These are phyloP conservation scores for Rhodosporidiobolus odoratus DNA, from an alignment of 768 basidiomycete genomes.

Conservation along the genomic window DNA sequence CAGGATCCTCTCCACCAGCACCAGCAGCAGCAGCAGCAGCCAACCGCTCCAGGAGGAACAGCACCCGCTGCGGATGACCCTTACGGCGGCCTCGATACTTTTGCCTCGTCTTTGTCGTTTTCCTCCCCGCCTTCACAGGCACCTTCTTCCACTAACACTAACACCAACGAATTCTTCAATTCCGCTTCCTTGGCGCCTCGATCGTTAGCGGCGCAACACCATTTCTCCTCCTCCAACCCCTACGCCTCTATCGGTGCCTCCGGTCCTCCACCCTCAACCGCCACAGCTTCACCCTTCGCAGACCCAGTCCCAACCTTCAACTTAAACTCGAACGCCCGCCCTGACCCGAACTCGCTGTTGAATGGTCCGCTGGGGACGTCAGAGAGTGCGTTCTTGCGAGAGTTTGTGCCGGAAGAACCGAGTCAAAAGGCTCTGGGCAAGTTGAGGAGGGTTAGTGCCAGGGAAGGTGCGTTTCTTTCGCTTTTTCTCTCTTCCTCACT, in stretches of 20 bases:
- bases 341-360: neutral
- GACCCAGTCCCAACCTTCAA: neutral
- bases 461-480: constrained; percentile 1
- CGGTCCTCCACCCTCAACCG: neutral
- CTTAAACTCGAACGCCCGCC: no score
- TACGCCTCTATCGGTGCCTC: constrained; percentile 16
- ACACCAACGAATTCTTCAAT: neutral
- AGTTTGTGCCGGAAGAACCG: constrained; percentile 11
- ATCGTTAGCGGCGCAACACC: neutral
- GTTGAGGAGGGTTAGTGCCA: constrained; percentile 19
- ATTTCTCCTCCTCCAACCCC: constrained; percentile 27
- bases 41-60: neutral
- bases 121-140: neutral
- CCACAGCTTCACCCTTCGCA: neutral
- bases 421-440: constrained; percentile 34
- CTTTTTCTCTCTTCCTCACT: neutral
- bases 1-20: neutral
- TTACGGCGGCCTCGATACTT: constrained; percentile 7
- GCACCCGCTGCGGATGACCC: neutral
- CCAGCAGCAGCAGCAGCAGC: neutral
- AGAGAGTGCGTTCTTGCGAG: neutral
- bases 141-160: neutral
- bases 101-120: neutral
- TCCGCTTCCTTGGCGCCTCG: neutral
- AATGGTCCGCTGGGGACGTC: neutral